phyloP scores from a whole-genome alignment of 2,329 filamentous ascomycete genomes.

The Penicillium sp. region DNA sequence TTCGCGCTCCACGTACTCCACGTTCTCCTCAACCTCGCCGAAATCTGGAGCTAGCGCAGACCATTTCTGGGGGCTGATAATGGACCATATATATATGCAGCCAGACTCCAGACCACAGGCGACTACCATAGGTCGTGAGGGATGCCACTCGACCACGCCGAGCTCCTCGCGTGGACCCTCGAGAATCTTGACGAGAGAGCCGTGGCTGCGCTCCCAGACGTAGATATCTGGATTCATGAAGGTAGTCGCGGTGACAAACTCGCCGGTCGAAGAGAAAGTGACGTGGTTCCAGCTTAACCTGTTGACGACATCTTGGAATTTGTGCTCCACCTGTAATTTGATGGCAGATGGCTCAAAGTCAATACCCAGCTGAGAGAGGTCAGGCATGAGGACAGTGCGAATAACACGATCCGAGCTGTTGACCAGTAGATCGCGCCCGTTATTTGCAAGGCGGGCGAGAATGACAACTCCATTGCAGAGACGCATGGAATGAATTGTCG shows the following conservation, averaged over 20 bases:
- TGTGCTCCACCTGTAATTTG: slow-evolving; percentile 90
- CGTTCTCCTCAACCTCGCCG: slow-evolving; percentile 95
- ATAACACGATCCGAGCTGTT: slow-evolving; percentile 96
- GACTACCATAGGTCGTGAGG: slow-evolving; percentile 80
- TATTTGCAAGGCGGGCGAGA: slow-evolving; percentile 78
- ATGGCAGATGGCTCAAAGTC: slow-evolving; percentile 82
- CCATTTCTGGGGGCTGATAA: slow-evolving; percentile 94
- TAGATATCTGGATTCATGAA: slow-evolving; percentile 99
- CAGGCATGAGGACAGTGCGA: slow-evolving; percentile 85
- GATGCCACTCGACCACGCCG: slow-evolving; percentile 97
- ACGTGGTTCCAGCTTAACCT: slow-evolving; percentile 95
- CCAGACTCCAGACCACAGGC: slow-evolving; percentile 93
- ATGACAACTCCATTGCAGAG: slow-evolving; percentile 87
- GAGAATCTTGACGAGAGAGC: slow-evolving; percentile 92
- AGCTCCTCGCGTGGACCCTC: slow-evolving; percentile 97
- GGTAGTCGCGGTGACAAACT: slow-evolving; percentile 94
- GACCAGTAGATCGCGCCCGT: slow-evolving; percentile 83
- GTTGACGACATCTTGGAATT: slow-evolving; percentile 97
- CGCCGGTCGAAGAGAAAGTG: slow-evolving; percentile 88
- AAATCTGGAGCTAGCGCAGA: slow-evolving; percentile 96
- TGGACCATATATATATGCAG: slow-evolving; percentile 93
- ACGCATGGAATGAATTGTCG: slow-evolving; percentile 87
- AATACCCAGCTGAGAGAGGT: slow-evolving; percentile 59
- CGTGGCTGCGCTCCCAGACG: slow-evolving; percentile 93
- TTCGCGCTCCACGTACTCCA: slow-evolving; percentile 92